A percentile compares a stretch with the other conserved stretches of the same genome.
These are phyloP conservation scores for Candolleomyces eurysporus DNA, from an alignment of 768 basidiomycete genomes.

Conservation along the genomic window DNA sequence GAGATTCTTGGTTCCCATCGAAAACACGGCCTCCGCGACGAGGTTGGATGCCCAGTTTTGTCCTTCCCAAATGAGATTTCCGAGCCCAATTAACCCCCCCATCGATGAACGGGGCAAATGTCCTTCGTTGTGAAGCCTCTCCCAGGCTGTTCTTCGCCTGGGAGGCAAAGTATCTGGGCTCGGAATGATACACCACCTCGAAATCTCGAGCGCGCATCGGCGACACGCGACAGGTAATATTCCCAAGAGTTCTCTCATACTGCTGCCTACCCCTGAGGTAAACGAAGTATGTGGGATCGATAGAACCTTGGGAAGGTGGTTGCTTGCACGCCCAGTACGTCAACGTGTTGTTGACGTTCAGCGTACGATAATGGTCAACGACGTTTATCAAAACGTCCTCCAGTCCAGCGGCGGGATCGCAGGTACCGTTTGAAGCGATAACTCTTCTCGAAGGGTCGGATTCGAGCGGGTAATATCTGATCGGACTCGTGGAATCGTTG, in stretches of 20 bases:
- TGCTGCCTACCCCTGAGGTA: background rate
- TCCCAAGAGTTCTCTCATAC: background rate
- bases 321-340: background rate
- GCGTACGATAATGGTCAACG: background rate
- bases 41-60: background rate
- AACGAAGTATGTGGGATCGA: background rate
- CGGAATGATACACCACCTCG: background rate
- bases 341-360: background rate
- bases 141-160: background rate
- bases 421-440: background rate
- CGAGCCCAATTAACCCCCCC: background rate
- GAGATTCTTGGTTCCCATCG: background rate
- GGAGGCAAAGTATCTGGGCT: background rate
- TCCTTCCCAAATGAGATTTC: background rate
- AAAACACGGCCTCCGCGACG: background rate
- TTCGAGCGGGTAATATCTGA: background rate
- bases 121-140: background rate
- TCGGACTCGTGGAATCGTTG: constrained; percentile 9
- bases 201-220: background rate
- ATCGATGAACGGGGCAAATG: background rate
- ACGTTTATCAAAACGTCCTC: background rate
- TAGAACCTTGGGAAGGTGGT: background rate
- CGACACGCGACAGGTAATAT: background rate
- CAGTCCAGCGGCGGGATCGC: background rate
- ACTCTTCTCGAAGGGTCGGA: background rate